A percentile compares a stretch with the other conserved stretches of the same genome.
These are phyloP conservation scores for Trypanosomatidae sp. DNA, from an alignment of 208 protist genomes.

Conservation along the genomic window DNA sequence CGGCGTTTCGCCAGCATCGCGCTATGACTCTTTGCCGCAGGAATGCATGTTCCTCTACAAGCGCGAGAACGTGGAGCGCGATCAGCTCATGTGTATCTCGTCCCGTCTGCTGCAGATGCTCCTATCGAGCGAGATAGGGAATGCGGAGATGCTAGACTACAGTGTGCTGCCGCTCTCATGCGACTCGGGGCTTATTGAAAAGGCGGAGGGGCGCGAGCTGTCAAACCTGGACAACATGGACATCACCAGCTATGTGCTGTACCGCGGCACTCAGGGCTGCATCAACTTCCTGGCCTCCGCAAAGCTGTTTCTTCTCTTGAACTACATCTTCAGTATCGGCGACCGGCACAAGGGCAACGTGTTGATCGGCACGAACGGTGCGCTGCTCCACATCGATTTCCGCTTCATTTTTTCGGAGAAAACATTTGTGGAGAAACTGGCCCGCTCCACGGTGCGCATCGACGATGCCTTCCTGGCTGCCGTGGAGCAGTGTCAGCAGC, in stretches of 20 bases:
- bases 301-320: conserved; percentile 84
- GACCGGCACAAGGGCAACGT: conserved; percentile 86
- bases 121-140: conserved; percentile 38
- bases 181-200: conserved; percentile 69
- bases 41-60: conserved; percentile 69
- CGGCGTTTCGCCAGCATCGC: not conserved
- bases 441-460: conserved; percentile 43
- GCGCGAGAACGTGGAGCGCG: conserved; percentile 67
- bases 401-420: conserved; percentile 64
- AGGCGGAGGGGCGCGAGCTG: conserved; percentile 48
- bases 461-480: conserved; percentile 45
- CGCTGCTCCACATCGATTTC: conserved; percentile 88
- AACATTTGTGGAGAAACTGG: conserved; percentile 56
- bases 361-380: conserved; percentile 65
- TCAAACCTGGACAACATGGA: conserved; percentile 36
- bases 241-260: conserved; percentile 35
- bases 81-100: conserved; percentile 83
- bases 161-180: conserved; percentile 64
- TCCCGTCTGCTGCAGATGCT: conserved; percentile 59
- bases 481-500: conserved; percentile 30
- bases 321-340: conserved; percentile 85
- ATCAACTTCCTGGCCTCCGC: conserved; percentile 67
- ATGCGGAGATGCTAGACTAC: conserved; percentile 61
- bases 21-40: not conserved
- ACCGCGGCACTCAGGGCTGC: conserved; percentile 16